These are phyloP conservation scores for Colletotrichum tabaci DNA, from an alignment of 2,329 filamentous ascomycete genomes.

Conservation along the genomic window DNA sequence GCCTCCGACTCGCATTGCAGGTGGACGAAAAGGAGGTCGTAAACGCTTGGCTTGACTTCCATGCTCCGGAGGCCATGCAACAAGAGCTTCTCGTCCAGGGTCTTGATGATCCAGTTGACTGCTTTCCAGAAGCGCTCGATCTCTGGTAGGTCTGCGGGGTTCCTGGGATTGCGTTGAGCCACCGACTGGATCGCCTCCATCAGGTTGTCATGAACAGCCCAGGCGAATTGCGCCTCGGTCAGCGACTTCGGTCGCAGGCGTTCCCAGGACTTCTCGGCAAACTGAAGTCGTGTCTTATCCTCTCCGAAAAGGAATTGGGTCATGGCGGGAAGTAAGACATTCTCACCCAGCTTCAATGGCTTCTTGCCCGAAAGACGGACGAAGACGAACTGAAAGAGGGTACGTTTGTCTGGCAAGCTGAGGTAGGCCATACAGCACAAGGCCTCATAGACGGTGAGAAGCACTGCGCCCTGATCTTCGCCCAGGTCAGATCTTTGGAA, in stretches of 20 bases:
- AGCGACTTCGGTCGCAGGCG: conserved; percentile 74
- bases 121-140: conserved; percentile 86
- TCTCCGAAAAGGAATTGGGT: conserved; percentile 87
- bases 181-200: conserved; percentile 76
- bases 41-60: conserved; percentile 83
- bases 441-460: conserved; percentile 89
- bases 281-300: conserved; percentile 74
- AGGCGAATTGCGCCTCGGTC: conserved; percentile 84
- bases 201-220: conserved; percentile 84
- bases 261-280: conserved; percentile 79
- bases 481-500: conserved; percentile 65
- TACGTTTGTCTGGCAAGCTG: conserved; percentile 64
- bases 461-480: conserved; percentile 68
- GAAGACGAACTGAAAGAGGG: conserved; percentile 86
- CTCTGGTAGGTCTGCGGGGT: conserved; percentile 57
- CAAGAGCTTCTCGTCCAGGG: conserved; percentile 81
- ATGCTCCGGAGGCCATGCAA: conserved; percentile 84
- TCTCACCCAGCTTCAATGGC: conserved; percentile 82
- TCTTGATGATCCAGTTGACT: conserved; percentile 80
- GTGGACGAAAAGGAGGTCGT: conserved; percentile 71
- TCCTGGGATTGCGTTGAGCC: conserved; percentile 60
- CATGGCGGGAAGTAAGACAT: conserved; percentile 83
- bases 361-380: conserved; percentile 83
- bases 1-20: conserved; percentile 66
- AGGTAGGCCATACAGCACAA: conserved; percentile 88